Evolutionary conservation across 2,329 filamentous ascomycete species (phyloP), one percentile per base, ranked within the genome.

Genomic region (Parafenestella ontariensis): DNA sequence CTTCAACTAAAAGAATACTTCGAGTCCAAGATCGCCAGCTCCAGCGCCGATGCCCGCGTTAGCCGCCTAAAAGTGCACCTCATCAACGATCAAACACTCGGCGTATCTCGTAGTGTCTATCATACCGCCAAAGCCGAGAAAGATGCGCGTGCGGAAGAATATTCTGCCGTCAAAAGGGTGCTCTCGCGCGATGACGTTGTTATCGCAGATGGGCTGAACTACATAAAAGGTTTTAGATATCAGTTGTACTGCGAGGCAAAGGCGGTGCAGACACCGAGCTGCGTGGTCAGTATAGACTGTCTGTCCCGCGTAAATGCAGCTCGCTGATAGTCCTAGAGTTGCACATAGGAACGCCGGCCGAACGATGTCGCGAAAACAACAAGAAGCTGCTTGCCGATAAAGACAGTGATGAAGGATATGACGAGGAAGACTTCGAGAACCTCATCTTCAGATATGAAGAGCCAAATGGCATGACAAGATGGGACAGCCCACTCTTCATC

Each of bases 161-260:
- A 90, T 73, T 91, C 85, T 56, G 90, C 91, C 56, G 88, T 94
- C 41, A 94, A 94, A 80, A 83, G 91, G 39, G 83, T 87, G 44
- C 81, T 96, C 26, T 87, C 84, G 56, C 84, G 87, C 52, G 86
- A 86, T 66, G 89, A 91, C 68, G 87, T 96, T 53, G 89, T 95
- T 47, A 85, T 96, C 42, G 85, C 92, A 15, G 91, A 96, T 72
- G 87, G 88, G 1, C 79, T 91, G 56, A 95, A 95, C 76, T 96
- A 95, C 77, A 96, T 96, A 78, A 95, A 95, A 75, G 91, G 91
- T 33, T 95, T 90, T 85, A 83, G 91, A 44, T 96, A 96, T 73
- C 91, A 96, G 79, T 80, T 96, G 20, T 89, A 89, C 74, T 94
- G 91, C 78, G 91, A 95, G 77, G 87, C 91, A 33, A 95, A 95